A percentile compares a stretch with the other conserved stretches of the same genome.
Conservation (phyloP, 192 early-diverging fungal species). For the Coemansia sp. region DNA sequence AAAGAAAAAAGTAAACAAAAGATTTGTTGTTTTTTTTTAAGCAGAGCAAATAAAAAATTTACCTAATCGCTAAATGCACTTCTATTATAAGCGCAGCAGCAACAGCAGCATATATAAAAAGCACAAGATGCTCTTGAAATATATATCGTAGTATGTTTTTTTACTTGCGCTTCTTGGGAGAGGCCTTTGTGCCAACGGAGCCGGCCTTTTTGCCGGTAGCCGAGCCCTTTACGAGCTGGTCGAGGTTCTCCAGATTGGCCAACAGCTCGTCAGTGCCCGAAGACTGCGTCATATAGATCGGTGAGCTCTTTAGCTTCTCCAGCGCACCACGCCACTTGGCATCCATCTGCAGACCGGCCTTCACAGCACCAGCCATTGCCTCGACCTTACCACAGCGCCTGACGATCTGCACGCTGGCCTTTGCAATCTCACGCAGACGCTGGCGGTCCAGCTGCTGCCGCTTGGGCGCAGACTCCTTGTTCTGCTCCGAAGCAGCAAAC, state of each 20-base stretch:
- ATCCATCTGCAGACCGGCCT: constrained; percentile 3
- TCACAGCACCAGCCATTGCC: constrained; percentile 2
- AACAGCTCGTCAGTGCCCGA: no score
- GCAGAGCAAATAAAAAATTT: background rate
- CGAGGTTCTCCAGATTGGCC: background rate
- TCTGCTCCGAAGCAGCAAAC: constrained; percentile 20
- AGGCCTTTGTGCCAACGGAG: background rate
- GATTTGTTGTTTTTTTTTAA: background rate
- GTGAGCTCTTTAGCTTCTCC: no score
- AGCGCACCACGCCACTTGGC: constrained; percentile 17
- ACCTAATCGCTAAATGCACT: no score
- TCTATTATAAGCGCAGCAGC: no score
- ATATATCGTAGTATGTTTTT: no score
- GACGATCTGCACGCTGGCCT: constrained; percentile 7
- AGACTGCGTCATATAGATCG: no score
- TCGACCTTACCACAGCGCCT: constrained; percentile 10
- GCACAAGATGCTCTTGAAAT: no score
- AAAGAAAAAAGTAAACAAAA: constrained; percentile 2
- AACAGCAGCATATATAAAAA: no score
- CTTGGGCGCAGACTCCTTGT: constrained; percentile 8
- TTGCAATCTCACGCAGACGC: constrained; percentile 35
- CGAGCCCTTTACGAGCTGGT: background rate
- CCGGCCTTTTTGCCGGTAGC: background rate
- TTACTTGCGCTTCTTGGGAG: background rate
- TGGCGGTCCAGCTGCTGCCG: constrained; percentile 19